Percentiles rank a stretch among this genome's conserved stretches.
These are phyloP conservation scores for Clarkia xantiana DNA, from an alignment of 345 rosid species.

Conservation along the genomic window DNA sequence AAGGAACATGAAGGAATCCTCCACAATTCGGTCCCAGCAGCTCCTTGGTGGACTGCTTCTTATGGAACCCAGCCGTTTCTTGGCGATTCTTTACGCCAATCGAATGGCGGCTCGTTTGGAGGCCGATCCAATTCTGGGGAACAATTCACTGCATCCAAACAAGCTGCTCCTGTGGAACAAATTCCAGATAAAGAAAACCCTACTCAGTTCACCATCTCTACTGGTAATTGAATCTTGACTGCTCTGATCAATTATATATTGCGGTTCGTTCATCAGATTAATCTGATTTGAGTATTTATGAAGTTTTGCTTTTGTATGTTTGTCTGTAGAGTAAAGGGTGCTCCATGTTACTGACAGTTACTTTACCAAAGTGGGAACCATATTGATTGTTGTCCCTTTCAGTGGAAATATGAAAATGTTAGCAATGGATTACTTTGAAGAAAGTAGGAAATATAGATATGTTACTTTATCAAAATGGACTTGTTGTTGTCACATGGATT, in stretches of 20 bases:
- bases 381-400: too few relatives aligned
- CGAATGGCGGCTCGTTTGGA: conserved; percentile 28
- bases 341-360: too few relatives aligned
- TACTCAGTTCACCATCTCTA: conserved; percentile 42
- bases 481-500: too few relatives aligned
- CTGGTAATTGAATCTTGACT: conserved; percentile 26
- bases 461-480: too few relatives aligned
- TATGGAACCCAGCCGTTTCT: conserved; percentile 36
- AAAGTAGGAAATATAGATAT: too few relatives aligned
- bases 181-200: conserved; percentile 23
- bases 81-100: conserved; percentile 31
- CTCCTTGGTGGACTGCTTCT: conserved; percentile 54
- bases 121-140: conserved; percentile 20
- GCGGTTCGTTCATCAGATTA: too few relatives aligned
- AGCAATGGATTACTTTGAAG: too few relatives aligned
- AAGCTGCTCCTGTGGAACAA: conserved; percentile 18
- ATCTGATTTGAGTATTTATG: too few relatives aligned
- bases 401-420: too few relatives aligned
- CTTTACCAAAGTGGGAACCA: too few relatives aligned
- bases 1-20: conserved; percentile 53
- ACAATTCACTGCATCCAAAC: conserved; percentile 22
- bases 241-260: neutral
- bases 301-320: too few relatives aligned
- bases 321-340: too few relatives aligned
- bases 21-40: conserved; percentile 22